Evolutionary conservation across 257 asterid genomes (phyloP).

Genomic region (Prunella vulgaris): DNA sequence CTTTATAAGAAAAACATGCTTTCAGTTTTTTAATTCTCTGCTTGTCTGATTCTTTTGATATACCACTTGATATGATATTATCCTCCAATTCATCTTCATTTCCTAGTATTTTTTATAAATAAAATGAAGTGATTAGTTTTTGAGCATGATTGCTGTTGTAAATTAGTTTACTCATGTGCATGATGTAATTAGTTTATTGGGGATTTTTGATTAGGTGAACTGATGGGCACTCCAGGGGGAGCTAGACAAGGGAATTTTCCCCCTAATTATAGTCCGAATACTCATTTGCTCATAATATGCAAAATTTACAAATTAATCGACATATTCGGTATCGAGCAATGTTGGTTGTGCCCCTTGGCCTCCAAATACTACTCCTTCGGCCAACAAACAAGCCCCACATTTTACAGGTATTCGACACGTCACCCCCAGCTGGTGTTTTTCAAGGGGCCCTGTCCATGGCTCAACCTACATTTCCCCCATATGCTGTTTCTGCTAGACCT

Average conservation of each 20-base stretch:
- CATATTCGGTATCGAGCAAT: conserved; percentile 50
- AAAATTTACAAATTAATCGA: conserved; percentile 67
- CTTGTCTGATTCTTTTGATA: no score
- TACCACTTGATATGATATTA: no score
- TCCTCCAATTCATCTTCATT: no score
- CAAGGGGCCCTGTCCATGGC: conserved; percentile 54
- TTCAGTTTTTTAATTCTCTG: no score
- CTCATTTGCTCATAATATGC: conserved; percentile 74
- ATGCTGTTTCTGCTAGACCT: conserved; percentile 47
- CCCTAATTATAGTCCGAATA: conserved; percentile 68
- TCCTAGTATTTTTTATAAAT: no score
- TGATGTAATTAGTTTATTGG: no score
- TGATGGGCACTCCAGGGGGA: conserved; percentile 91
- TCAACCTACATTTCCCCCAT: conserved; percentile 50
- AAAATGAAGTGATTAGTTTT: no score
- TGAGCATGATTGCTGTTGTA: no score
- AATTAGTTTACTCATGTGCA: no score
- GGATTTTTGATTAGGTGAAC: conserved; percentile 30
- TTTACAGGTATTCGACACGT: conserved; percentile 64
- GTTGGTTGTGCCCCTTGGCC: conserved; percentile 58
- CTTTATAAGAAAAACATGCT: neutral
- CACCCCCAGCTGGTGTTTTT: conserved; percentile 73
- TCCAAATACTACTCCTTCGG: conserved; percentile 53
- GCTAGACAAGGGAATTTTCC: conserved; percentile 83
- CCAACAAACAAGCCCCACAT: conserved; percentile 70